Base-by-base conservation (phyloP, 2,329 filamentous ascomycete species). In the Cryoendolithus antarcticus region DNA sequence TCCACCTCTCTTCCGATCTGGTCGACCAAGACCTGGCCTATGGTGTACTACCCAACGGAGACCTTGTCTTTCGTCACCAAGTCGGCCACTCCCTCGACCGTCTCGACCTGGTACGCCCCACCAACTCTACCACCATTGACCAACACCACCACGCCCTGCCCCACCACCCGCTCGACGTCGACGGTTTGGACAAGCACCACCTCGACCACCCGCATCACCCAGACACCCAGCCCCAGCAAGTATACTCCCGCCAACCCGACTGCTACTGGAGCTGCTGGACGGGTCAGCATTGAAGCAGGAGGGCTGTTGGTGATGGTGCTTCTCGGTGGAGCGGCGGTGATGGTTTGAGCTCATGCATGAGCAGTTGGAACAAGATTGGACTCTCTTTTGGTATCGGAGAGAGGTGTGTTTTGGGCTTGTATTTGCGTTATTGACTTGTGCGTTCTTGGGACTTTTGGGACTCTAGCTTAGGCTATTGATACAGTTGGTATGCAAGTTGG, bases 181-280 rank as follows among this genome's bases (percentile, higher is more conserved):
- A 40, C 38, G 29, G 32, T 24, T 30, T 40, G 38, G 38, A 40
- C 38, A 24, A 15, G 21, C 8, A 40, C 38, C 11, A 40, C 33
- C 10, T 19, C 35, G 29, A 35, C 33, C 15, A 30, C 36, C 24
- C 13, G 12, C 12, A 19, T 9, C 32, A 32, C n/a, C 13, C n/a
- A 11, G n/a, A 9, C 30, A 11, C 30, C 30, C 30, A 32, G 30
- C 30, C 13, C 30, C 30, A 32, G 30, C 30, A 32, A 32, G 13
- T 33, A 27, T 8, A 27, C 24, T 27, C 24, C 24, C 24, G 24
- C 24, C 24, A 27, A 27, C 24, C 24, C 24, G 4, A 27, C 24
- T 8, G 24, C 24, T 8, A 27, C 24, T 8, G 24, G 24, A 27
- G 24, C 24, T 27, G 24, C 24, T 27, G 4, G 7, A 8, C 24